These are phyloP conservation scores for Aegilops umbellulata DNA, from an alignment of 176 grass and related monocot species.

Conservation along the genomic window DNA sequence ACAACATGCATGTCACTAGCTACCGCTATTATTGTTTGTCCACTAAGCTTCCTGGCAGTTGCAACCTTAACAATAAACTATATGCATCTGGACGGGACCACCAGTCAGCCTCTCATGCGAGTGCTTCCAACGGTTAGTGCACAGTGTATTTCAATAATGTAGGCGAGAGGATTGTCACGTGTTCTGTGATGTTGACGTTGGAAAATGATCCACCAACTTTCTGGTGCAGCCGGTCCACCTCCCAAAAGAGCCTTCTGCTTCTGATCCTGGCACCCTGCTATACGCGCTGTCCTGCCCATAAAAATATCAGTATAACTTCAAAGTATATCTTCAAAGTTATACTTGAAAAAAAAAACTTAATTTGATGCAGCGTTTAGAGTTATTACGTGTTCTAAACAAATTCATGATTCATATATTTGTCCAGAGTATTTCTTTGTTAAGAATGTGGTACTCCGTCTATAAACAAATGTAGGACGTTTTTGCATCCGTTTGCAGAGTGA, in stretches of 20 bases:
- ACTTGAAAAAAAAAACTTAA: no score
- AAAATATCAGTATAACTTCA: background rate
- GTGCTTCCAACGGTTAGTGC: background rate
- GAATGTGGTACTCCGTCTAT: background rate
- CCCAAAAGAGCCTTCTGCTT: background rate
- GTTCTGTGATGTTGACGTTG: background rate
- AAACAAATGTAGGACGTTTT: no score
- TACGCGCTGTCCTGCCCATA: no score
- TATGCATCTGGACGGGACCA: background rate
- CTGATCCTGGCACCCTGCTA: background rate
- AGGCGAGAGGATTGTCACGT: background rate
- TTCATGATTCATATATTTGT: background rate
- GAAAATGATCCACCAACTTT: conserved; percentile 15
- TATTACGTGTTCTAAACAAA: background rate
- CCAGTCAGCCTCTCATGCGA: background rate
- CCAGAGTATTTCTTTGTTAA: background rate
- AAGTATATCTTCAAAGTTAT: no score
- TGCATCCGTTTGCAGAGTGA: no score
- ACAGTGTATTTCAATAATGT: background rate
- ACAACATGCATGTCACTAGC: background rate
- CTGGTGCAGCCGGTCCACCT: conserved; percentile 6
- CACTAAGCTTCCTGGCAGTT: background rate
- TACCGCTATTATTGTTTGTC: background rate
- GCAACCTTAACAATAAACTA: background rate
- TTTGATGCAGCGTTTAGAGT: no score